Evolutionary conservation across 306 rosid species (phyloP), one percentile per base, ranked within the genome.

Genomic region (Vigna nakashimae): DNA sequence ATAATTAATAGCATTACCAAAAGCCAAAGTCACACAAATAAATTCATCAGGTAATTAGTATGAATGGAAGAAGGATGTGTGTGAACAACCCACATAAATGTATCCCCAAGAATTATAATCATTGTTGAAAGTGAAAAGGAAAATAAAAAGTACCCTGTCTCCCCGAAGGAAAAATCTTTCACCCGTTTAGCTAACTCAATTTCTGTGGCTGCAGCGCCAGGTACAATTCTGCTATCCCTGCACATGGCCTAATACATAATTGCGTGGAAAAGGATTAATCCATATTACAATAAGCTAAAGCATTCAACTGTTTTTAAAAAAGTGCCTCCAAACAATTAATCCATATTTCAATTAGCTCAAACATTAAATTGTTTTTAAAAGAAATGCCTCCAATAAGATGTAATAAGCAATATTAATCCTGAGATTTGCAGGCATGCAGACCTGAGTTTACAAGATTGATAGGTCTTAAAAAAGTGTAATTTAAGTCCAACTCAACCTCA

Each of bases 201-300:
- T 87, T 94, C 97, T 43, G 98, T 94, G 51, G 98, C 97, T 6
- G 97, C 93, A 71, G 93, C 97, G 68, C 97, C 98, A 60, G 98
- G 96, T 76, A 95, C 92, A 42, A 65, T 84, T 11, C 98, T 92
- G 84, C 98, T 95, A 74, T 95, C 97, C 85, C 87, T 88, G 75
- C 98, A 93, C 98, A 92, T 92, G 55, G 98, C 98, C 98, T 95
- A 71, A 79, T 32, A 80, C 65, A 50, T 28, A 81, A 75, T 81
- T 68, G 73, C 51, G 76, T 75, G 32, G 28, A 49, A 49, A 45
- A 49, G 69, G 50, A 69, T 30, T 76, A 65, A 28, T 64, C 51
- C 78, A 66, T 22, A 40, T 38, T 40, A 11, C 43, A 53, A 38
- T 26, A 50, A 63, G 34, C 49, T 17, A 30, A 22, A 65, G 50